Conservation (phyloP, 2,329 filamentous ascomycete species). For the Celoporthe dispersa region DNA sequence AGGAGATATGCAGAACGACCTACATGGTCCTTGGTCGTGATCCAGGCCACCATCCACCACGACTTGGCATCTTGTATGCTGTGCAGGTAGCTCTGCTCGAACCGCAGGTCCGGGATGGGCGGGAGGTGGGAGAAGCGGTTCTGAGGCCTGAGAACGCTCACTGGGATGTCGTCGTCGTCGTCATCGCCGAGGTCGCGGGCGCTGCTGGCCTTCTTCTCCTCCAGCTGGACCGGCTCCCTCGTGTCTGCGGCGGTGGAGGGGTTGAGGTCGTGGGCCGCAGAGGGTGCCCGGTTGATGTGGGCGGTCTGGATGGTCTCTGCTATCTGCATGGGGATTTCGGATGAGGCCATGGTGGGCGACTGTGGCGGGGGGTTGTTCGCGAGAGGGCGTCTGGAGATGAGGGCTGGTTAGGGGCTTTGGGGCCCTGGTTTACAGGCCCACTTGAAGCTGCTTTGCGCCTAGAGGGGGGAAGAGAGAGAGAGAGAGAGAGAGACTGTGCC, state of each 20-base stretch:
- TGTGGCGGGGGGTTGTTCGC: constrained; percentile 6
- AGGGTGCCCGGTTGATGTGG: constrained; percentile 75
- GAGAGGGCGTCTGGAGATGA: not conserved
- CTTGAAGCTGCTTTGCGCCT: not conserved
- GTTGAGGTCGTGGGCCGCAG: constrained; percentile 75
- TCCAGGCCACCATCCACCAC: constrained; percentile 79
- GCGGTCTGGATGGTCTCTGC: constrained; percentile 82
- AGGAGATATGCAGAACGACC: constrained; percentile 32
- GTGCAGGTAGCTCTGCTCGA: constrained; percentile 96
- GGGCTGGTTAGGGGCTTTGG: not conserved
- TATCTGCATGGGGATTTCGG: constrained; percentile 66
- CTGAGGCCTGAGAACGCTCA: constrained; percentile 64
- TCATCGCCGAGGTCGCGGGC: constrained; percentile 37
- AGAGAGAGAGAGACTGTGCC: not conserved
- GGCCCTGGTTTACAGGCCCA: not conserved
- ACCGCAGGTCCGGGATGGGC: constrained; percentile 84
- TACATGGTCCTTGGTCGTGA: constrained; percentile 90
- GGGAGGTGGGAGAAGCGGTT: constrained; percentile 54
- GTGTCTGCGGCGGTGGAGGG: constrained; percentile 75
- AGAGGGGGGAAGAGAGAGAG: not conserved
- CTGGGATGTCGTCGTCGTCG: constrained; percentile 68
- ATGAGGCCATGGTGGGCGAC: constrained; percentile 49
- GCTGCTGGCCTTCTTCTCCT: constrained; percentile 23
- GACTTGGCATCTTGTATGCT: constrained; percentile 81
- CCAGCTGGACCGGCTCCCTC: constrained; percentile 60